Evolutionary conservation across 768 basidiomycete genomes (phyloP), one percentile per base, ranked within the genome.

Genomic region (Naganishia friedmannii): DNA sequence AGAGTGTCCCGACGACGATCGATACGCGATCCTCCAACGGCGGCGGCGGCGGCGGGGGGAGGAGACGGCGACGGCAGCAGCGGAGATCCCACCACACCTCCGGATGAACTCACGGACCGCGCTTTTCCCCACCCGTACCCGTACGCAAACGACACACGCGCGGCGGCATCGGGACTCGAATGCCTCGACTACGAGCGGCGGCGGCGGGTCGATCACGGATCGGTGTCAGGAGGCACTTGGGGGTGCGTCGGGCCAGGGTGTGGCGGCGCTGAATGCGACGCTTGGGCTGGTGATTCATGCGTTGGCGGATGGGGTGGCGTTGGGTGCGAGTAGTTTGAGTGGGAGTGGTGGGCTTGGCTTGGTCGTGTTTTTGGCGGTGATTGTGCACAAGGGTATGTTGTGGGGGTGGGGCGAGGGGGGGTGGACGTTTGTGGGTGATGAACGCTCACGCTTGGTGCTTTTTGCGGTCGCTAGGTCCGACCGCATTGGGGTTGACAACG

Each of bases 251-350:
- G 57, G 57, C 1, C 32, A 28, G 2, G 57, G 77, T 7, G 46
- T 42, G 82, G 88, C 88, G 10, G 86, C 88, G 63, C 85, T 93
- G 45, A 84, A 77, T 53, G 79, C 94, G 45, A 91, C 93, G 0
- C 81, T 97, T 10, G 96, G 94, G 0, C 83, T 98, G 54, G 85
- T 92, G 29, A 86, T 93, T 29, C 95, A 99, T 77, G 90, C 88
- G 0, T 84, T 93, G 57, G 90, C 93, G 0, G 96, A 99, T 80
- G 94, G 96, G 3, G 87, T 96, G 69, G 92, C 92, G 2, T 83
- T 98, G 46, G 96, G 95, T 28, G 89, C 93, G 29, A 82, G 82
- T 51, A 77, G 82, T 42, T 70, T 81, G 28, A 77, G 76, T 21
- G 75, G 72, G 12, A 68, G 81, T 83, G 21, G 83, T 42, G 80